Percentiles rank a stretch among this genome's conserved stretches.
Evolutionary conservation across 2,329 filamentous ascomycete genomes (phyloP).

Genomic region (Gaeumannomyces sp.): DNA sequence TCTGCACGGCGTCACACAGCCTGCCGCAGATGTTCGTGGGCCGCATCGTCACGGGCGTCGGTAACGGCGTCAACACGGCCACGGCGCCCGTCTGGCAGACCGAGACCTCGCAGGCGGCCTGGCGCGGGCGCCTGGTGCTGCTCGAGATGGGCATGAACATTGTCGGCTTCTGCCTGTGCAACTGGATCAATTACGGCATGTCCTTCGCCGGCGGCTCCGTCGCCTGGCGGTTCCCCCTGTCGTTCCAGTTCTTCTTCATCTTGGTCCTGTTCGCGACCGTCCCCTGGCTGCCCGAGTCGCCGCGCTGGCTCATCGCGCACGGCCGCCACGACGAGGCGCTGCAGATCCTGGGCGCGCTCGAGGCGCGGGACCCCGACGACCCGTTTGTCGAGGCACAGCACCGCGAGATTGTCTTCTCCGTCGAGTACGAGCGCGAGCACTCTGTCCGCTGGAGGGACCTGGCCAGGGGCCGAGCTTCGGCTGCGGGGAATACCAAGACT

Average conservation of each 20-base stretch:
- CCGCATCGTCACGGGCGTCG: conserved; percentile 32
- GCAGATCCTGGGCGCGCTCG: conserved; percentile 23
- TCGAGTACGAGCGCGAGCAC: conserved; percentile 32
- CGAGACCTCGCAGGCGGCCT: conserved; percentile 28
- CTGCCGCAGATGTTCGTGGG: conserved; percentile 35
- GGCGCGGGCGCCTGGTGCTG: conserved; percentile 26
- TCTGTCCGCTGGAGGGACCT: conserved; percentile 42
- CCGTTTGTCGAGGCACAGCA: conserved; percentile 74
- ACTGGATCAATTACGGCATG: conserved; percentile 36
- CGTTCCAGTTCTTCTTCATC: conserved; percentile 36
- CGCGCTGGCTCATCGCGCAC: conserved; percentile 36
- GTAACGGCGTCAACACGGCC: conserved; percentile 36
- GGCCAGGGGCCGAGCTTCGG: conserved; percentile 35
- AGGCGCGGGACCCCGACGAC: conserved; percentile 58
- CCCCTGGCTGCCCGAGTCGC: conserved; percentile 36
- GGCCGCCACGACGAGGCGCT: conserved; percentile 27
- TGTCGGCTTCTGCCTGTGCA: conserved; percentile 26
- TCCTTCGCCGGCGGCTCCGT: conserved; percentile 19
- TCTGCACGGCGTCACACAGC: conserved; percentile 29
- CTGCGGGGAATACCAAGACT: conserved; percentile 38
- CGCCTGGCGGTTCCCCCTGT: conserved; percentile 39
- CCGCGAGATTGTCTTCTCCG: conserved; percentile 25
- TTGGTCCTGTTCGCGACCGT: conserved; percentile 27
- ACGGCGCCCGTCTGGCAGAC: conserved; percentile 32
- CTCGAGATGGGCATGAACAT: conserved; percentile 27